A percentile compares a stretch with the other conserved stretches of the same genome.
Evolutionary conservation across 2,329 filamentous ascomycete species (phyloP).

Genomic region (Aspergillus chevalieri): DNA sequence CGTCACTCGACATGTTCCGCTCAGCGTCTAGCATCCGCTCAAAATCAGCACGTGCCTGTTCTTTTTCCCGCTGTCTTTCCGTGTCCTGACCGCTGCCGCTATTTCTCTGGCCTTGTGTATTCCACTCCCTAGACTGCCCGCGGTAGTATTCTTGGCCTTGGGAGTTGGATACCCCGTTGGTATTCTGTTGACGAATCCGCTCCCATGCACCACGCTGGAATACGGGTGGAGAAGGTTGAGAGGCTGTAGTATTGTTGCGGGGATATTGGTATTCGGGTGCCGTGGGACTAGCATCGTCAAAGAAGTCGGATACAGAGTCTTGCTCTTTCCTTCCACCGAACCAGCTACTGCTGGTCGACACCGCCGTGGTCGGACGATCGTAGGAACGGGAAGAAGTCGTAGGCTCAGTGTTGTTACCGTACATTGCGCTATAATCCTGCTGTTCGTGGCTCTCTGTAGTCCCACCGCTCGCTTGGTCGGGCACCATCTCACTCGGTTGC

Average conservation of each 20-base stretch:
- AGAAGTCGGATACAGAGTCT: conserved; percentile 20
- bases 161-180: conserved; percentile 1
- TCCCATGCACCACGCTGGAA: conserved; percentile 31
- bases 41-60: conserved; percentile 39
- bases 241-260: conserved; percentile 3
- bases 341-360: neutral
- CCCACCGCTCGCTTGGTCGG: neutral
- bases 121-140: conserved; percentile 1
- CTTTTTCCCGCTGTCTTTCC: conserved; percentile 23
- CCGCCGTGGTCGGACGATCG: too few species aligned
- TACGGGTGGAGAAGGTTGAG: neutral
- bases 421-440: neutral
- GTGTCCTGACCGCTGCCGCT: conserved; percentile 5
- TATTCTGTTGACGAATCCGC: conserved; percentile 28
- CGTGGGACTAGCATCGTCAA: conserved; percentile 33
- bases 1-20: conserved; percentile 20
- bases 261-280: conserved; percentile 25
- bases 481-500: conserved; percentile 4
- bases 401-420: neutral
- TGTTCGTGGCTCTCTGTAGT: conserved; percentile 2
- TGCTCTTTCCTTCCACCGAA: conserved; percentile 2
- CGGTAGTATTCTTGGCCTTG: neutral
- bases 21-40: conserved; percentile 39
- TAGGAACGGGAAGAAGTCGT: neutral
- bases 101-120: neutral